Evolutionary conservation across 2,329 filamentous ascomycete species (phyloP), one percentile per base, ranked within the genome.

Genomic region (Trichoderma sp.): DNA sequence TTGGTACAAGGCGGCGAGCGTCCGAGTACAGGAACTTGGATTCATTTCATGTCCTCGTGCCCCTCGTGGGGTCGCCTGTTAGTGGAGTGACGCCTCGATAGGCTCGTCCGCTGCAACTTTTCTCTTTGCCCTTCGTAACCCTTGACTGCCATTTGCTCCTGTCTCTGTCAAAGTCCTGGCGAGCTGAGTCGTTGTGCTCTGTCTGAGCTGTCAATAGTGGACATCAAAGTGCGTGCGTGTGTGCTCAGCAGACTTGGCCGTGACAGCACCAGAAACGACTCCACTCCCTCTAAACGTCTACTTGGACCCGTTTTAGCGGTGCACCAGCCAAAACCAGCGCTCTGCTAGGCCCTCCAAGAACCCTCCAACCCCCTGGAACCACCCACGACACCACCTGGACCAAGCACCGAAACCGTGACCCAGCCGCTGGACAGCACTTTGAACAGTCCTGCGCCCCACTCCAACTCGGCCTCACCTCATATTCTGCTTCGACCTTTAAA

Each of bases 381-480:
- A 12, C 45, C 45, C 45, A 50, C 45, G 45, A 53, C 45, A 53
- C 27, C 41, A 67, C 41, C 41, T 12, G 27, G 11, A 45, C n/a
- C n/a, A 53, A 35, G 41, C 69, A 64, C 63, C 50, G 24, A 60
- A 75, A 63, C 67, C 64, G 75, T 76, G 64, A 67, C 75, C 69
- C 74, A 31, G 56, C 62, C 68, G 68, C 53, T 66, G 65, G 16
- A 66, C 41, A 56, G 66, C 7, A 38, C 12, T 6, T 6, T 38
- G 11, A 38, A 66, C 66, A 56, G 66, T 29, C 56, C 63, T 59
- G 60, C 72, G 66, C 75, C 72, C 74, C 75, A 75, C 77, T 74
- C 67, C 63, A 75, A 75, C 33, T 75, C 62, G 74, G 74, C 67
- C 74, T 68, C 74, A 71, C 65, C 65, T 63, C 73, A 41, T 64